Percentiles rank a stretch among this genome's conserved stretches.
These are phyloP conservation scores for Gnetum montanum DNA, from an alignment of 75 land plant genomes.

Conservation along the genomic window DNA sequence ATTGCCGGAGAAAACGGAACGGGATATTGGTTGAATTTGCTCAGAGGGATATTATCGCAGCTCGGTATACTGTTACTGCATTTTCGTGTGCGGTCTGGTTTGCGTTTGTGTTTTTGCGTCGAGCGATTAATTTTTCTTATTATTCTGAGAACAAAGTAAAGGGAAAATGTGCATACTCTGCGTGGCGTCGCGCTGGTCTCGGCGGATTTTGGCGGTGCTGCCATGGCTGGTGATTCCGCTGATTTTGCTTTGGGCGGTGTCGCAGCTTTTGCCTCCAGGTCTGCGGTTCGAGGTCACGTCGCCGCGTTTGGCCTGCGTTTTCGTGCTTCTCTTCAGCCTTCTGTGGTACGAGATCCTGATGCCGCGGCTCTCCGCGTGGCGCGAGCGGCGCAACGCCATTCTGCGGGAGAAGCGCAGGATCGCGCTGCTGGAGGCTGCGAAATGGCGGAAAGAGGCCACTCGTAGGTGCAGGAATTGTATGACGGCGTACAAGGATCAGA, in stretches of 20 bases:
- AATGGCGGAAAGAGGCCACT: constrained; percentile 74
- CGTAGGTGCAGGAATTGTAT: constrained; percentile 77
- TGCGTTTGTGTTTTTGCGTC: too few species aligned
- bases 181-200: constrained; percentile 83
- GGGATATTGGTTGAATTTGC: too few species aligned
- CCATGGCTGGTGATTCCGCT: constrained; percentile 93
- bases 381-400: constrained; percentile 53
- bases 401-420: constrained; percentile 56
- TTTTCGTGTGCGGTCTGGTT: too few species aligned
- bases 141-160: constrained; percentile 3
- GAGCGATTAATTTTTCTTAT: too few species aligned
- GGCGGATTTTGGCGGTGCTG: constrained; percentile 81
- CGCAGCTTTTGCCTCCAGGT: constrained; percentile 79
- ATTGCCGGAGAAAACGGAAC: too few species aligned
- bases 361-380: constrained; percentile 79
- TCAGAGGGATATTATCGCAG: too few species aligned
- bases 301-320: constrained; percentile 73
- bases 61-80: too few species aligned
- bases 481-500: constrained; percentile 80
- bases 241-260: constrained; percentile 73
- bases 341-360: constrained; percentile 84
- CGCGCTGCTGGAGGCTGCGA: constrained; percentile 76
- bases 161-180: constrained; percentile 93
- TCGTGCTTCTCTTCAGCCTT: constrained; percentile 64
- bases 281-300: constrained; percentile 83